Base-by-base conservation (phyloP, 352 stramenopile genomes). In the Pythium sukuiense region DNA sequence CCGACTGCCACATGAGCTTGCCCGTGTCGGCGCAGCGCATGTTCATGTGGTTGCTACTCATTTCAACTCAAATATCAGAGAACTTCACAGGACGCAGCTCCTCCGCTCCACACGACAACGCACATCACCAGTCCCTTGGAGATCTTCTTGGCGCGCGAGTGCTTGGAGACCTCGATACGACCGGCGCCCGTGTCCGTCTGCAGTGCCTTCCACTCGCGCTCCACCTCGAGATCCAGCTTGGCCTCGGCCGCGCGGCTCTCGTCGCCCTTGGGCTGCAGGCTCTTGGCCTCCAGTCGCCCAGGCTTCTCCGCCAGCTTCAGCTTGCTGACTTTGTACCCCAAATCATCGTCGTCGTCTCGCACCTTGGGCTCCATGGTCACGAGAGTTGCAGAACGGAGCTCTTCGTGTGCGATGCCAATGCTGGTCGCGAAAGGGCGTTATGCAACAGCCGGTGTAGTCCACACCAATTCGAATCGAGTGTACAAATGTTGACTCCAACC, bases 1-100 rank as follows among this genome's bases (percentile, higher is more conserved):
- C 80, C 12, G 83, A 88, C 67, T 94, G 87, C 87, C 87, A 96
- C 79, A 94, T 73, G 49, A 96, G 65, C 70, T 79, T 83, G 48
- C 87, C 87, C 5, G 85, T 88, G 43, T 93, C 84, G 14, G 73
- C 87, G 27, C 85, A 93, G 37, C 87, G 76, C 87, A 96, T 96
- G 67, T 93, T 96, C 87, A 96, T 96, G 70, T 92, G 76, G 62
- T 96, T 96, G 58, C 85, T 96, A 57, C 26, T 29, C 43, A 26
- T 37, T 41, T 3, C 24, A 54, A 43, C 55, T 69, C 2, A 20
- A 45, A 24, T 11, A 32, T 20, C 29, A 14, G 37, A 16, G 12
- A 26, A 26, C 33, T 24, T 37, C 27, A 52, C 12, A 52, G 12
- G 35, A 33, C 14, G 6, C n/a, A 55, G 6, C 35, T 18, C 63